Evolutionary conservation across 805 yeast genomes (phyloP).

Genomic region (Metschnikowia dekortorum): DNA sequence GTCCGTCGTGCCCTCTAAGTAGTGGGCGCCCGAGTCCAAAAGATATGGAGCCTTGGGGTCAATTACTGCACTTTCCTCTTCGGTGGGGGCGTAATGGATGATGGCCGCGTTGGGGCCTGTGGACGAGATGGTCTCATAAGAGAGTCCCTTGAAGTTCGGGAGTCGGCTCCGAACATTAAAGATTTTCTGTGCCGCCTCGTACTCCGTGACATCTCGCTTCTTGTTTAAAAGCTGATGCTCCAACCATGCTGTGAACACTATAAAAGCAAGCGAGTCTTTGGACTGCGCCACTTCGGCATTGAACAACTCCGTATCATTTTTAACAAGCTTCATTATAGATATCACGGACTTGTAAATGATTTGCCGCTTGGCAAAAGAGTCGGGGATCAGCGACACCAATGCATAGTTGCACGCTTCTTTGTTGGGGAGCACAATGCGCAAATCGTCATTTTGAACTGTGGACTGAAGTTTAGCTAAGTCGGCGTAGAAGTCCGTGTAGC

Average conservation of each 20-base stretch:
- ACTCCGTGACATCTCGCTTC: conserved; percentile 49
- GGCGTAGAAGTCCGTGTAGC: conserved; percentile 56
- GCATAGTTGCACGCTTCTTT: conserved; percentile 31
- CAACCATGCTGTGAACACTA: conserved; percentile 78
- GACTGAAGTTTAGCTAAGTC: conserved; percentile 39
- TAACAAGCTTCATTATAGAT: conserved; percentile 61
- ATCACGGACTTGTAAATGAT: conserved; percentile 29
- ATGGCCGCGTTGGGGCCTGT: conserved; percentile 73
- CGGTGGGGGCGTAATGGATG: conserved; percentile 70
- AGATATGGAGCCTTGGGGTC: conserved; percentile 67
- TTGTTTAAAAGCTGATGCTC: conserved; percentile 49
- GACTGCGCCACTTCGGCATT: conserved; percentile 75
- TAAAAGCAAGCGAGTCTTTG: conserved; percentile 77
- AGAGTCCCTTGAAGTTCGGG: conserved; percentile 58
- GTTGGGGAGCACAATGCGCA: conserved; percentile 29
- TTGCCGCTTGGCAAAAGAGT: conserved; percentile 22
- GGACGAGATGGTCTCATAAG: conserved; percentile 74
- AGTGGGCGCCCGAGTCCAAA: conserved; percentile 90
- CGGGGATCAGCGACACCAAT: conserved; percentile 26
- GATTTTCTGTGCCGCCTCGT: conserved; percentile 59
- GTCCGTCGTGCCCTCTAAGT: conserved; percentile 91
- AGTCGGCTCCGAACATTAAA: conserved; percentile 49
- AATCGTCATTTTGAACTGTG: conserved; percentile 14
- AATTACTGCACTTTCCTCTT: conserved; percentile 52
- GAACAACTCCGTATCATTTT: conserved; percentile 65